Conservation (phyloP, 345 rosid species). For the Lepidium aucheri region DNA sequence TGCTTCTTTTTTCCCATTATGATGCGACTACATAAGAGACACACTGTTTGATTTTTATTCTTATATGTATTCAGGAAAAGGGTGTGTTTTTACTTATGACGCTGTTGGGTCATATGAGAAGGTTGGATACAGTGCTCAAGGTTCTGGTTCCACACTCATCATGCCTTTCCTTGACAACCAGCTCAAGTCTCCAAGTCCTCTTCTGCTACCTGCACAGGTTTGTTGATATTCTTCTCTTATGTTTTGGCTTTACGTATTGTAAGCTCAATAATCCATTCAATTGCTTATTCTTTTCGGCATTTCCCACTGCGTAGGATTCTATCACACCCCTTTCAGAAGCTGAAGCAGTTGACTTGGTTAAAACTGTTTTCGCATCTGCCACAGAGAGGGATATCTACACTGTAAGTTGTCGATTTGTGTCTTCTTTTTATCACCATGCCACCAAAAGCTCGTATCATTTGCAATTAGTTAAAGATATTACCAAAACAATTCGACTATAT, state of each 20-base stretch:
- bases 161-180: constrained; percentile 98
- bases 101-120: constrained; percentile 98
- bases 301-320: constrained; percentile 54
- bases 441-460: not conserved
- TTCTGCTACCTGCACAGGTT: constrained; percentile 74
- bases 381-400: constrained; percentile 97
- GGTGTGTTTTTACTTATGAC: constrained; percentile 92
- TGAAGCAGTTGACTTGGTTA: constrained; percentile 89
- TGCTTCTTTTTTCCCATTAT: not conserved
- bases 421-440: not conserved
- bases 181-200: constrained; percentile 95
- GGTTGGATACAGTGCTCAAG: constrained; percentile 95
- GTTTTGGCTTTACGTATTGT: not conserved
- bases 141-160: constrained; percentile 85
- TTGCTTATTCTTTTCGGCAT: not conserved
- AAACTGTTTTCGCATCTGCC: constrained; percentile 90
- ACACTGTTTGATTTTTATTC: not conserved
- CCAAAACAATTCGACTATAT: not conserved
- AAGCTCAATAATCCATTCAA: not conserved
- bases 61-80: constrained; percentile 49
- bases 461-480: not conserved
- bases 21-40: not conserved
- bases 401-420: constrained; percentile 36
- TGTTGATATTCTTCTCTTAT: not conserved
- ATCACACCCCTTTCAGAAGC: constrained; percentile 82